Evolutionary conservation across 192 early-diverging fungal species (phyloP), one percentile per base, ranked within the genome.

Genomic region (Coemansia sp.): DNA sequence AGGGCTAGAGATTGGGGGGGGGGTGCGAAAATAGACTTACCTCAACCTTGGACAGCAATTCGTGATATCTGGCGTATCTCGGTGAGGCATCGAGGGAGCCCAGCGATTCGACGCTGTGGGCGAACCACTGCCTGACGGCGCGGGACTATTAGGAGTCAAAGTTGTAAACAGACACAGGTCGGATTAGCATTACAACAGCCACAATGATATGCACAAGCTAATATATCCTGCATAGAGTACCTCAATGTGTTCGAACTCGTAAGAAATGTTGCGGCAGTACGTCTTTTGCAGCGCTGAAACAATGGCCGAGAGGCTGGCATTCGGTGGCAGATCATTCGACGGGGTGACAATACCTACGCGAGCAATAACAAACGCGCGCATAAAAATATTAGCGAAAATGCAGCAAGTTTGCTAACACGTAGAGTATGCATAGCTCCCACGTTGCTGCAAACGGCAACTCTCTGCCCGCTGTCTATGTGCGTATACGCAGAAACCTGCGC

Each of bases 171-270:
- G 46, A 6, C 14, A 48, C 8, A n/a, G 11, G 25, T 4, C 14
- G 11, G 3, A 53, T 53, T 53, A 53, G 51, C 25, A 53, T 12
- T 29, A 29, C 25, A 53, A 9, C 51, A 53, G 51, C 21, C 25
- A 31, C 51, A 4, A 3, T 12, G 23, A 25, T 29, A 53, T 53
- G 51, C 51, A 53, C 4, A 53, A 53, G 21, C 93, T 79, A 46
- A 92, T 85, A 76, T 96, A 94, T 36, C 88, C 90, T 19, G 89
- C 82, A 68, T 92, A 90, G 0, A 95, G 94, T 53, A 53, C 51
- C 51, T 53, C 0, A 46, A 97, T 89, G 70, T 98, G 96, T 70
- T 86, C 87, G 85, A 97, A 98, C 85, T 98, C 96, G 75, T 92
- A 97, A 14, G 94, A 95, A 65, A 97, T 93, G 44, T 89, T 86